These are phyloP conservation scores for Mycena chlorophos DNA, from an alignment of 768 basidiomycete genomes.

Conservation along the genomic window DNA sequence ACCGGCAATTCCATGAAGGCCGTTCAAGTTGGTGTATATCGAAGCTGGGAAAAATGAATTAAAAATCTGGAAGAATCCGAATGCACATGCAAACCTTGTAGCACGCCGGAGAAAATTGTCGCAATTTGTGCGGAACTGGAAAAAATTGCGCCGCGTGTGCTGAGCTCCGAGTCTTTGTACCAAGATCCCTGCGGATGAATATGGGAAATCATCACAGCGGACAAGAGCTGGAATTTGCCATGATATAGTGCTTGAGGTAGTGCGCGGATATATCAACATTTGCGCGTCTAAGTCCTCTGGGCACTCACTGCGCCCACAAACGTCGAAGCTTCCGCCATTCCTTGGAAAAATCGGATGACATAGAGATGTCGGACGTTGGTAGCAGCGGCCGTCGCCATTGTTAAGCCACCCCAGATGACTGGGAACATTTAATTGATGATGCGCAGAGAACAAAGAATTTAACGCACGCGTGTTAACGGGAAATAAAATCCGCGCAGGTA, in stretches of 20 bases:
- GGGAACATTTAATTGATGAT: slow-evolving; percentile 37
- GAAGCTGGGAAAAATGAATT: slow-evolving; percentile 2
- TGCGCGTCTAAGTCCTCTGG: slow-evolving; percentile 26
- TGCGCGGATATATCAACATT: not conserved
- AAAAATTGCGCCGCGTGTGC: slow-evolving; percentile 19
- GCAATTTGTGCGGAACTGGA: slow-evolving; percentile 21
- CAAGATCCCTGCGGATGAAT: slow-evolving; percentile 14
- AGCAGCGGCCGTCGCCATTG: slow-evolving; percentile 27
- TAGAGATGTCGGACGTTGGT: slow-evolving; percentile 38
- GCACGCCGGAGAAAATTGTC: slow-evolving; percentile 22
- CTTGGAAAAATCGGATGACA: slow-evolving; percentile 72
- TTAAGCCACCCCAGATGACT: slow-evolving; percentile 66
- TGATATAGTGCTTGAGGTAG: slow-evolving; percentile 1
- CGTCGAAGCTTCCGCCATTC: slow-evolving; percentile 70
- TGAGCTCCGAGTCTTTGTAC: slow-evolving; percentile 20
- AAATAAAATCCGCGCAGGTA: slow-evolving; percentile 30
- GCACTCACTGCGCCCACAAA: slow-evolving; percentile 74
- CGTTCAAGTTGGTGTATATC: slow-evolving; percentile 11
- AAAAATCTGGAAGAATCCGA: not conserved
- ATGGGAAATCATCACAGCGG: not conserved
- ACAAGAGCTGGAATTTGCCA: slow-evolving; percentile 3
- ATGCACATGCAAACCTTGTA: slow-evolving; percentile 17
- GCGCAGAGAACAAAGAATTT: not conserved
- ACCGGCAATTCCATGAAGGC: slow-evolving; percentile 13
- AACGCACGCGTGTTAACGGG: not conserved